Conservation (phyloP, 2,329 filamentous ascomycete genomes). For the Fusarium concolor region DNA sequence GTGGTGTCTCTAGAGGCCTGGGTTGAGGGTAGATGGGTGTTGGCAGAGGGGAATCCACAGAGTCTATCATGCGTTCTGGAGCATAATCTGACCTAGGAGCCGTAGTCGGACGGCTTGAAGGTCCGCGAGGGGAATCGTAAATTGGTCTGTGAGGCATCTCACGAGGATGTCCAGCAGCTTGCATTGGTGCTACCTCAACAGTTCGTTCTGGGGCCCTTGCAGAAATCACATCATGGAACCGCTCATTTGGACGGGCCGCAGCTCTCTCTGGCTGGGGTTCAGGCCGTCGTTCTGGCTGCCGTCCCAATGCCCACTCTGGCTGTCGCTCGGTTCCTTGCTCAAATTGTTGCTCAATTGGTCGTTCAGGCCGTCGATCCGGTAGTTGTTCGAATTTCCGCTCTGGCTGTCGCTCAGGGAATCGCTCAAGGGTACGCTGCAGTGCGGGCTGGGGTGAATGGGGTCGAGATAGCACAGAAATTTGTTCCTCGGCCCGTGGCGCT, state of each 20-base stretch:
- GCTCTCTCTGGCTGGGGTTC: conserved; percentile 8
- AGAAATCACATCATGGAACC: conserved; percentile 13
- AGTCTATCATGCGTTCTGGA: conserved; percentile 36
- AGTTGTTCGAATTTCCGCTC: neutral
- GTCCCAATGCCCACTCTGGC: neutral
- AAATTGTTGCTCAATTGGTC: conserved; percentile 1
- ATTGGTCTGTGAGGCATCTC: conserved; percentile 8
- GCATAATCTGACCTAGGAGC: conserved; percentile 28
- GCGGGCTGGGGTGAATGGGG: conserved; percentile 18
- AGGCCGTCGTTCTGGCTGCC: conserved; percentile 4
- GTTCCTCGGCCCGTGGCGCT: conserved; percentile 2
- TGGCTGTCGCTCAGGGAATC: neutral
- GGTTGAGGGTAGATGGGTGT: conserved; percentile 15
- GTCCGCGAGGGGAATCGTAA: neutral
- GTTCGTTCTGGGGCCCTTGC: conserved; percentile 9
- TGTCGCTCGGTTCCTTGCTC: conserved; percentile 2
- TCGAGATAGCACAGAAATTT: conserved; percentile 16
- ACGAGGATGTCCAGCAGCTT: conserved; percentile 1
- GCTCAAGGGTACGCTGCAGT: conserved; percentile 3
- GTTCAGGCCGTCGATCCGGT: neutral
- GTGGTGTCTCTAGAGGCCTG: conserved; percentile 18
- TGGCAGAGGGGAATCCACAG: conserved; percentile 20
- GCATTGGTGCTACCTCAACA: conserved; percentile 13
- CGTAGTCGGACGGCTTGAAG: conserved; percentile 12
- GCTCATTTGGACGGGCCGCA: neutral